A percentile compares a stretch with the other conserved stretches of the same genome.
phyloP scores from a whole-genome alignment of 2,329 filamentous ascomycete species.

The Monosporascus ibericus region DNA sequence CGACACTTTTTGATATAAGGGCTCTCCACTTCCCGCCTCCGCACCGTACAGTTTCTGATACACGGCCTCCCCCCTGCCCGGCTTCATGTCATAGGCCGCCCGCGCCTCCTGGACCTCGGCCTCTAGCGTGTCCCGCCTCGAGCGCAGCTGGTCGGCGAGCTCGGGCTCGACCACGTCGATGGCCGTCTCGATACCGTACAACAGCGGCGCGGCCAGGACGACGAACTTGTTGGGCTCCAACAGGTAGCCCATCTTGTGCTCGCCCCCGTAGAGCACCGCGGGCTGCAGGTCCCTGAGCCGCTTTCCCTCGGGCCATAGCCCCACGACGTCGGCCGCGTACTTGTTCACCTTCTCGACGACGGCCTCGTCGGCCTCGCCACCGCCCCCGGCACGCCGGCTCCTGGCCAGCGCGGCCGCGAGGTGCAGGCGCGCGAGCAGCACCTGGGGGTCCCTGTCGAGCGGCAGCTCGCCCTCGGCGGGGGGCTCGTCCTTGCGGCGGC shows the following conservation, averaged over 20 bases:
- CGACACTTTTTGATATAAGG: background rate
- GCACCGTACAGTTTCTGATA: conserved; percentile 26
- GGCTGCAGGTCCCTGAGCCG: conserved; percentile 32
- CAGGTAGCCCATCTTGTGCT: conserved; percentile 27
- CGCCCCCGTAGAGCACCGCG: conserved; percentile 20
- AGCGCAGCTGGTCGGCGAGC: conserved; percentile 31
- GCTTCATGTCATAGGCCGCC: conserved; percentile 12
- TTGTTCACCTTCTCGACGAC: conserved; percentile 28
- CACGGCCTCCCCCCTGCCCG: conserved; percentile 16
- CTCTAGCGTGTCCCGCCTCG: conserved; percentile 32
- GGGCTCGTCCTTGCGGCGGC: conserved; percentile 7
- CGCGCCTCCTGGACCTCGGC: conserved; percentile 29
- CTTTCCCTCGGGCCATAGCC: conserved; percentile 34
- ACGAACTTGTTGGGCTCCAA: conserved; percentile 29
- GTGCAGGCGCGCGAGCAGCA: conserved; percentile 36
- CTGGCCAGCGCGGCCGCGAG: conserved; percentile 35
- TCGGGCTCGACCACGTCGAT: conserved; percentile 32
- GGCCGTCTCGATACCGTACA: conserved; percentile 40
- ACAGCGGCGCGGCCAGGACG: conserved; percentile 27
- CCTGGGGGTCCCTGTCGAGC: conserved; percentile 36
- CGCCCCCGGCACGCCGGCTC: conserved; percentile 1
- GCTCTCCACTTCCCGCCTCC: too few species aligned
- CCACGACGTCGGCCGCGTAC: conserved; percentile 31
- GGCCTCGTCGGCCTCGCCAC: background rate
- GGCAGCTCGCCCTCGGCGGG: conserved; percentile 16